Base-by-base conservation (phyloP, 2,329 filamentous ascomycete species). In the Diplodia scrobiculata region DNA sequence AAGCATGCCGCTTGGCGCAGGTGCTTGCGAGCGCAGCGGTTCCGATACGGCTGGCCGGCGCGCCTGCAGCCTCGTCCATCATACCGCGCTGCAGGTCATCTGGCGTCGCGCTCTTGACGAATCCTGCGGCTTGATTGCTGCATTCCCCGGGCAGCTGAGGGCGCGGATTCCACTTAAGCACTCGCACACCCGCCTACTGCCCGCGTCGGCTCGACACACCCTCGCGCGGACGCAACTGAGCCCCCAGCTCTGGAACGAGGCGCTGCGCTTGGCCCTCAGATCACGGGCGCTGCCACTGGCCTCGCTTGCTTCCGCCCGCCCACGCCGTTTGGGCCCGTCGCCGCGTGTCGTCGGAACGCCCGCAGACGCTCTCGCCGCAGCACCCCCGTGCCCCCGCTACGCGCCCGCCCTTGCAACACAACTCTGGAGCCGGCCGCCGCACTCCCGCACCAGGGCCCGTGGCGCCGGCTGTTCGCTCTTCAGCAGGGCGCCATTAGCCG, bases 71-170 rank as follows among this genome's bases (percentile, higher is more conserved):
- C 55, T 60, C 55, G 55, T 36, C 55, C 55, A 60, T 60, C 55
- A 60, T 60, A 50, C 58, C 58, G 58, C 58, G 41, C 58, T 62
- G 58, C 58, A 62, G 58, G 58, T 62, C 58, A 62, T 62, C 58
- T 62, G 58, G 58, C 58, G 58, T 62, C 58, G 58, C 58, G 41
- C 21, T 50, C 58, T 62, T 62, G 58, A 62, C 58, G 58, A 62
- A 62, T 62, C 58, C 58, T 62, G 55, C 55, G 41, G 55, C 55
- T 13, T 48, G 38, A 11, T 27, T 34, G 55, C 38, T 60, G 58
- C 58, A 62, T 62, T 62, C 58, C 58, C 58, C 58, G 45, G 58
- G 58, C 58, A 62, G 58, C 58, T 62, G 58, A 62, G 58, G 38
- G 41, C 27, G 55, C 55, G 55, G 55, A 60, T 60, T 60, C 55